These are phyloP conservation scores for Penicillium sclerotigenum DNA, from an alignment of 2,329 filamentous ascomycete genomes.

Conservation along the genomic window DNA sequence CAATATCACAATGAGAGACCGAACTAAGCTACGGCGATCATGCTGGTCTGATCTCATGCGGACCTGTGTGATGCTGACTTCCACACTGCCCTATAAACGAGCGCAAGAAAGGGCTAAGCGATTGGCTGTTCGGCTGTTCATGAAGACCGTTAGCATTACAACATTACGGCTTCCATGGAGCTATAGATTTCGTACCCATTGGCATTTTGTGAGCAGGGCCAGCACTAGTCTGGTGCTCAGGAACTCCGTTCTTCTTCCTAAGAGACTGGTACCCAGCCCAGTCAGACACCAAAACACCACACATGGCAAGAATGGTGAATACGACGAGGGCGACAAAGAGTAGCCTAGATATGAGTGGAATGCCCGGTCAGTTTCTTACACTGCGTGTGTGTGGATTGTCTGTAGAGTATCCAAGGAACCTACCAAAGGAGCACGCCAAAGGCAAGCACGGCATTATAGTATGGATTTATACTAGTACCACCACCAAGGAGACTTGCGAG, in stretches of 20 bases:
- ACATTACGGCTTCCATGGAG: conserved; percentile 11
- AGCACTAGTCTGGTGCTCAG: background rate
- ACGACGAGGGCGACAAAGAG: conserved; percentile 30
- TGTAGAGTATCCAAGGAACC: background rate
- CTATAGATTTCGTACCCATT: conserved; percentile 15
- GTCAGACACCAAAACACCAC: conserved; percentile 27
- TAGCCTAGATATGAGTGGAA: conserved; percentile 17
- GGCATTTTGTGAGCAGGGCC: conserved; percentile 9
- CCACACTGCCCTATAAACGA: conserved; percentile 5
- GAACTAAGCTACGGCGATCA: background rate
- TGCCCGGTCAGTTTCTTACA: background rate
- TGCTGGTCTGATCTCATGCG: background rate
- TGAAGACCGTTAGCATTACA: conserved; percentile 18
- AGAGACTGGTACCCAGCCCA: conserved; percentile 27
- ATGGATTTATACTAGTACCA: conserved; percentile 1
- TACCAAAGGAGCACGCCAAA: conserved; percentile 26
- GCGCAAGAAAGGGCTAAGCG: conserved; percentile 9
- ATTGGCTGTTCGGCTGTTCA: conserved; percentile 16
- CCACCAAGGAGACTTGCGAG: conserved; percentile 18
- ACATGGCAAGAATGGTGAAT: conserved; percentile 27
- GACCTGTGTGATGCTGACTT: conserved; percentile 3
- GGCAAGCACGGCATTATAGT: conserved; percentile 27
- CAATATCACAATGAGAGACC: background rate
- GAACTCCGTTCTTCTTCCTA: conserved; percentile 4
- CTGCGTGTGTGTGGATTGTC: background rate